A percentile compares a stretch with the other conserved stretches of the same genome.
Evolutionary conservation across 2,329 filamentous ascomycete species (phyloP).

Genomic region (Ophiocordyceps camponoti-leonardi): DNA sequence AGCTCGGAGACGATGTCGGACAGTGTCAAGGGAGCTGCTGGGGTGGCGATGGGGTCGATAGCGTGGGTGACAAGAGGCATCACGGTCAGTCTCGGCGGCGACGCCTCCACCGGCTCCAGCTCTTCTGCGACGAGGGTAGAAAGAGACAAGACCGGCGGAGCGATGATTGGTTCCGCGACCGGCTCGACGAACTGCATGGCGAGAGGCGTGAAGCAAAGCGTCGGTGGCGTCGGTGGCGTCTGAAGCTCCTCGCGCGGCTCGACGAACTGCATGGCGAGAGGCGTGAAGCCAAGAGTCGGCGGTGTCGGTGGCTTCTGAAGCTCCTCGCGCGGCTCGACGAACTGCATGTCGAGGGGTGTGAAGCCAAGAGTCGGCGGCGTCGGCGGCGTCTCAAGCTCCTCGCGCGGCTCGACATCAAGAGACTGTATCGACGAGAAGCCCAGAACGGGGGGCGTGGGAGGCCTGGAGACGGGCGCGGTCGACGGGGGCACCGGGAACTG

Average conservation of each 20-base stretch:
- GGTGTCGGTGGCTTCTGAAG: conserved; percentile 13
- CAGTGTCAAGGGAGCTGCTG: conserved; percentile 10
- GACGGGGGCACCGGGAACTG: conserved; percentile 37
- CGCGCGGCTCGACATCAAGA: conserved; percentile 24
- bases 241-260: conserved; percentile 23
- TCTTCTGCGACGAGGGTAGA: conserved; percentile 10
- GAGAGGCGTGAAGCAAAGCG: conserved; percentile 12
- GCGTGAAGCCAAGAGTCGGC: conserved; percentile 11
- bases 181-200: conserved; percentile 14
- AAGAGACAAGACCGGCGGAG: conserved; percentile 7
- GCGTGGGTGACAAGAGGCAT: conserved; percentile 9
- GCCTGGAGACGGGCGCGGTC: conserved; percentile 15
- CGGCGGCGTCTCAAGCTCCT: conserved; percentile 15
- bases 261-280: conserved; percentile 12
- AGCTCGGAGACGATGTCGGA: conserved; percentile 14
- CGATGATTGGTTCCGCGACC: conserved; percentile 7
- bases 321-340: conserved; percentile 24
- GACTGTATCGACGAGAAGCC: conserved; percentile 26
- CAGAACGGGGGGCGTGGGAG: conserved; percentile 17
- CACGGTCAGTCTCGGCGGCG: conserved; percentile 9
- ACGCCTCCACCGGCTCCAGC: conserved; percentile 10
- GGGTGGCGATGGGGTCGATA: conserved; percentile 1
- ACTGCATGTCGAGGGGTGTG: conserved; percentile 8
- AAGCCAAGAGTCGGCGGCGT: conserved; percentile 13
- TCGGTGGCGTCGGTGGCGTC: conserved; percentile 7